These are phyloP conservation scores for Pythium grandisporangium DNA, from an alignment of 352 stramenopile species.

Conservation along the genomic window DNA sequence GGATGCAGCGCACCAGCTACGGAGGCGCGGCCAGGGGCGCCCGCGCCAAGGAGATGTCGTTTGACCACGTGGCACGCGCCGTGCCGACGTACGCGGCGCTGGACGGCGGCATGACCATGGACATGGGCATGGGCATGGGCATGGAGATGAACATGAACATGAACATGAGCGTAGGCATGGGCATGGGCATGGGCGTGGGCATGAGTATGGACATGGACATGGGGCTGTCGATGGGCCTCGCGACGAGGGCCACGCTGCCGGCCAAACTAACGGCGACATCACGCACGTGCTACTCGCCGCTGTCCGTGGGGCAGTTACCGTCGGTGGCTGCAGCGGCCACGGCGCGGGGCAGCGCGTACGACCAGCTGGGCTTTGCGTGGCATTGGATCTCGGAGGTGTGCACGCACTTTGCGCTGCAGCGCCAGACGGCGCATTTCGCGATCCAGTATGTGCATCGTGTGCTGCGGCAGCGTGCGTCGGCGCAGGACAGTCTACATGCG, in stretches of 20 bases:
- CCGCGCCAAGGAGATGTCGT: constrained; percentile 1
- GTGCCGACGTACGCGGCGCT: too few relatives aligned
- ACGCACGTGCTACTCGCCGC: constrained; percentile 25
- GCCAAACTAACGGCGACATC: constrained; percentile 2
- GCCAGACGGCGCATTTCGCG: constrained; percentile 68
- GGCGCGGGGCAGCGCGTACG: constrained; percentile 30
- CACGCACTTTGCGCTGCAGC: constrained; percentile 66
- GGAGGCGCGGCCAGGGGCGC: too few relatives aligned
- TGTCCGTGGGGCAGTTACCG: constrained; percentile 42
- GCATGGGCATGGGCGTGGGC: too few relatives aligned
- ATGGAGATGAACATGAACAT: neutral
- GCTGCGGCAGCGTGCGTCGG: constrained; percentile 38
- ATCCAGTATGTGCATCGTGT: constrained; percentile 72
- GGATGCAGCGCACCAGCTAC: too few relatives aligned
- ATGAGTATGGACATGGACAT: too few relatives aligned
- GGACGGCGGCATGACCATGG: neutral
- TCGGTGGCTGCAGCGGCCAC: too few relatives aligned
- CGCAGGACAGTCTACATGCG: constrained; percentile 23
- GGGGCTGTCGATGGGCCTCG: too few relatives aligned
- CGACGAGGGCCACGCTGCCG: too few relatives aligned
- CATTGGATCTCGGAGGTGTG: constrained; percentile 58
- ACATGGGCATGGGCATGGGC: neutral
- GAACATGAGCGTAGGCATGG: too few relatives aligned
- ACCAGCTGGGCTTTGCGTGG: constrained; percentile 78
- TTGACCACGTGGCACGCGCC: too few relatives aligned